Base-by-base conservation (phyloP, 2,329 filamentous ascomycete genomes). In the Blumeria hordei region DNA sequence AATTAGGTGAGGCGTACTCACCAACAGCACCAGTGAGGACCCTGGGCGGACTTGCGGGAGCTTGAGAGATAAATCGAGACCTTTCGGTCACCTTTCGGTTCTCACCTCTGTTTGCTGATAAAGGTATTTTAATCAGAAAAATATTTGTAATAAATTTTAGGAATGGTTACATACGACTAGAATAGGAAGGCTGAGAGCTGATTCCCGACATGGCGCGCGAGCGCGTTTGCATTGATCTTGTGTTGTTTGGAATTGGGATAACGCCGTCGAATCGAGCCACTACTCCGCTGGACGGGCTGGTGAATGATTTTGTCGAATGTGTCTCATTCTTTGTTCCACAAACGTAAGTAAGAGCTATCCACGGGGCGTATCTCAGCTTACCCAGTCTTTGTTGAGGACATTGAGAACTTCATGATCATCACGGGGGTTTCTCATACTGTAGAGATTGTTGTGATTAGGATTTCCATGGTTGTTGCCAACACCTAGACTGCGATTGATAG, bases 1-100 rank as follows among this genome's bases (percentile, higher is more conserved):
- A 56, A 49, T 54, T n/a, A 54, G 56, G 32, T 41, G 52, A 8
- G 9, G 34, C 45, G 11, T 52, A 21, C 18, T 59, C 55, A 16
- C 55, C 53, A 3, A 56, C 52, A 32, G 52, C 52, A 4, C 59
- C 58, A 0, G 57, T 45, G 1, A 58, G 43, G 18, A 61, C 56
- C 21, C 57, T 54, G 28, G 61, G 62, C 14, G 59, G 54, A 3
- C 60, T 58, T 7, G 55, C 50, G 9, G 43, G 54, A 3, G 61
- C 21, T 53, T 36, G 56, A 10, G 58, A 57, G 8, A 61, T 52
- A n/a, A 59, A 50, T 34, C 58, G 55, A 14, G 57, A 53, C 41
- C 57, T 57, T 33, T 57, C 57, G 3, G 58, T 54, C 16, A 55
- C 28, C 32, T 33, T 57, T 44, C 54, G 34, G 12, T 51, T 21